Evolutionary conservation across 176 grass and related monocot species (phyloP).

Genomic region (Cymbopogon citratus): DNA sequence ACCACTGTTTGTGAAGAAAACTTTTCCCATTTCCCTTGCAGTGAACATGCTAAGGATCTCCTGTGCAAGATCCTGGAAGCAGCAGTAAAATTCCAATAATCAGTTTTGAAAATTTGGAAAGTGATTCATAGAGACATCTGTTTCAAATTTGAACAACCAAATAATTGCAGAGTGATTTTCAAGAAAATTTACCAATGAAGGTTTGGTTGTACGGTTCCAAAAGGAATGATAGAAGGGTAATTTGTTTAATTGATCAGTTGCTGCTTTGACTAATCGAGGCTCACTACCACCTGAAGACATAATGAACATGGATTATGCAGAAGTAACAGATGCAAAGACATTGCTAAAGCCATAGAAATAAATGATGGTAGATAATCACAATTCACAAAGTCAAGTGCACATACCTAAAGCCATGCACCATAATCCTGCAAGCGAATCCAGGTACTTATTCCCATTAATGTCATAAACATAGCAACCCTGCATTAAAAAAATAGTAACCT

Average conservation of each 20-base stretch:
- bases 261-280: conserved; percentile 69
- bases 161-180: background rate
- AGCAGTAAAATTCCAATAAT: background rate
- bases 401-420: conserved; percentile 98
- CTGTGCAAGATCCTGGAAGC: conserved; percentile 71
- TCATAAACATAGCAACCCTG: conserved; percentile 97
- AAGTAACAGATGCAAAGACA: background rate
- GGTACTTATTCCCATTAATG: conserved; percentile 72
- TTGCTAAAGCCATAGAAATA: background rate
- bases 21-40: conserved; percentile 75
- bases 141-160: background rate
- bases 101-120: background rate
- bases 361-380: background rate
- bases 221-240: conserved; percentile 95
- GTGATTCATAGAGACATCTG: background rate
- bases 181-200: conserved; percentile 52
- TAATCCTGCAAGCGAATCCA: conserved; percentile 90
- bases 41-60: conserved; percentile 64
- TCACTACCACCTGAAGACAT: conserved; percentile 73
- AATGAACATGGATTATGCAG: background rate
- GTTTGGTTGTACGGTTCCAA: conserved; percentile 86
- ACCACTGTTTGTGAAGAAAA: conserved; percentile 85
- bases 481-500: conserved; percentile 7
- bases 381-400: background rate
- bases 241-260: conserved; percentile 70